Evolutionary conservation across 1,284 basidiomycete genomes (phyloP), one percentile per base, ranked within the genome.

Genomic region (Cryptococcus sp.): DNA sequence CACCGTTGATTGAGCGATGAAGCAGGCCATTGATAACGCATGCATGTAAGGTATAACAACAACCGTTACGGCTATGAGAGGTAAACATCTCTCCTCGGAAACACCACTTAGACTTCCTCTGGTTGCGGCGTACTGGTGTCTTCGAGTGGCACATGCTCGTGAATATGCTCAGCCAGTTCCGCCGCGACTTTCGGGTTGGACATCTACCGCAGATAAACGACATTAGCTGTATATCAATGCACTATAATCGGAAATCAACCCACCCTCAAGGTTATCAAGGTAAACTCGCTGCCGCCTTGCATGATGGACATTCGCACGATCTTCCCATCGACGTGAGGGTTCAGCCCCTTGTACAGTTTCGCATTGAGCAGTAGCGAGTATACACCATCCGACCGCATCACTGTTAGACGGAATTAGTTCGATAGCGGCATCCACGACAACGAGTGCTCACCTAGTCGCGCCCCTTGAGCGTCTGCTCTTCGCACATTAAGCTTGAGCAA

Each of bases 321-420:
- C 89, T 79, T 92, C 86, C 57, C 89, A 86, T 70, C 89, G 47
- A 77, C 75, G 62, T 84, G 82, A 76, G 87, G 89, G 53, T 84
- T 84, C 90, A 95, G 93, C 20, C 92, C 92, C 64, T 83, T 81
- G 82, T 95, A 96, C 49, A 97, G 82, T 39, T 87, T 84, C 42
- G 90, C 86, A 70, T 97, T 97, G 54, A 97, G 82, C 55, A 97
- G 80, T 49, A 96, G 79, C 0, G 90, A 84, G 70, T 90, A 86
- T 11, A 95, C 91, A 1, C 92, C 93, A 68, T 97, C 93, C 67
- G 94, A 91, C 57, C 93, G 86, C 93, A 97, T 96, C 41, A 97
- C 93, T 93, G 64, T 53, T 16, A 16, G 20, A 5, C 15, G 52
- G 22, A 31, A 20, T 22, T 17, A 47, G 17, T 16, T 25, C 20